These are phyloP conservation scores for Leccinellum luteum DNA, from an alignment of 768 basidiomycete genomes.

Conservation along the genomic window DNA sequence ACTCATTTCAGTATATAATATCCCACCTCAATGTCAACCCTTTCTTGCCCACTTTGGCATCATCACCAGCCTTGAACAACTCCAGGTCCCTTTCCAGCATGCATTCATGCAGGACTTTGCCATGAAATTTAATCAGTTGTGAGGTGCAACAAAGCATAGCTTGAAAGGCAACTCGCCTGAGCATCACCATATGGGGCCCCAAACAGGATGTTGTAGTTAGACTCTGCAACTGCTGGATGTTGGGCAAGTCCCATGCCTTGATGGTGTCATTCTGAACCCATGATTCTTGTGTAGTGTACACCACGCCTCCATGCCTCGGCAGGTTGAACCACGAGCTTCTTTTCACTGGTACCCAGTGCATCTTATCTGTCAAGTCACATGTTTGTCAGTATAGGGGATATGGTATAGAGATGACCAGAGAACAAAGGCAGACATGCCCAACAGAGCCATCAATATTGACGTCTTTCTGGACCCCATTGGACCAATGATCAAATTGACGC, in stretches of 20 bases:
- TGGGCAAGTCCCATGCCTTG: not conserved
- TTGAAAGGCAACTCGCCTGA: not conserved
- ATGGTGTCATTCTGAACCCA: slow-evolving; percentile 4
- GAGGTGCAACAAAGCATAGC: not conserved
- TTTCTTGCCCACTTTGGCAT: not conserved
- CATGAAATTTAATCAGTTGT: not conserved
- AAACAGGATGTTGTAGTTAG: not conserved
- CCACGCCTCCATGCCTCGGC: not conserved
- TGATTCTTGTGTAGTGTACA: not conserved
- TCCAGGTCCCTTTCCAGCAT: not conserved
- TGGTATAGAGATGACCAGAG: too few species aligned
- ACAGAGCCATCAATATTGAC: slow-evolving; percentile 1
- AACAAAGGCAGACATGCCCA: not conserved
- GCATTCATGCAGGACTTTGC: not conserved
- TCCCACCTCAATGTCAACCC: slow-evolving; percentile 1
- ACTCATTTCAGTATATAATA: not conserved
- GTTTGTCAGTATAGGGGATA: not conserved
- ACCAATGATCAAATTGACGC: not conserved
- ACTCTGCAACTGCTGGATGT: not conserved
- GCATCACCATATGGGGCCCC: not conserved
- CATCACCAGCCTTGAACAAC: not conserved
- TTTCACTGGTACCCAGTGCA: not conserved
- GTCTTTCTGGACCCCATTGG: not conserved
- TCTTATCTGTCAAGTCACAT: not conserved
- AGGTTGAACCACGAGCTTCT: not conserved